These are phyloP conservation scores for Ustilago nuda DNA, from an alignment of 1,284 basidiomycete genomes.

Conservation along the genomic window DNA sequence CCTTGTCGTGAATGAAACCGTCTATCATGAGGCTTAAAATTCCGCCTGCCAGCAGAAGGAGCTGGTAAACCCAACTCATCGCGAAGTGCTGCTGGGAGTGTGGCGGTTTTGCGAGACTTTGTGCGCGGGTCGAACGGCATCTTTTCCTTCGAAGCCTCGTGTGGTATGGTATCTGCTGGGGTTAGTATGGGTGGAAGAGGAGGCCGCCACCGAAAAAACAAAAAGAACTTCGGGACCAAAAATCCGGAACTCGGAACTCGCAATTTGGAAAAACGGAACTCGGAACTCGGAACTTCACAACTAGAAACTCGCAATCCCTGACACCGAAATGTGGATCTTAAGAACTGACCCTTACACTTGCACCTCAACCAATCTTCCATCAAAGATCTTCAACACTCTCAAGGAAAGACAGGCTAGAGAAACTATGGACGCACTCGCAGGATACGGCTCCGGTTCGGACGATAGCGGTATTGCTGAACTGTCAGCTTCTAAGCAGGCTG, in stretches of 20 bases:
- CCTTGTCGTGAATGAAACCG: conserved; percentile 12
- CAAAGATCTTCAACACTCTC: neutral
- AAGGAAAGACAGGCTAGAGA: neutral
- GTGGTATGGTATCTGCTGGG: neutral
- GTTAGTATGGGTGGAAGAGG: neutral
- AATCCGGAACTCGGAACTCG: conserved; percentile 28
- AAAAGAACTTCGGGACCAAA: conserved; percentile 4
- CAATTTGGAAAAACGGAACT: conserved; percentile 1
- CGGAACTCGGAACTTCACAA: conserved; percentile 22
- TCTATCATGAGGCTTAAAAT: conserved; percentile 29
- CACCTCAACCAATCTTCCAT: neutral
- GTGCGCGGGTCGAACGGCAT: conserved; percentile 48
- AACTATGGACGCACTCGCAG: conserved; percentile 54
- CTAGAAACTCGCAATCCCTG: neutral
- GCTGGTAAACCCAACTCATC: conserved; percentile 63
- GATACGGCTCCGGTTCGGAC: conserved; percentile 57
- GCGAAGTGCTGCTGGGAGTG: conserved; percentile 59
- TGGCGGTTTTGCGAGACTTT: conserved; percentile 54
- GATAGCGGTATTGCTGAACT: conserved; percentile 35
- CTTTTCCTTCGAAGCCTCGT: neutral
- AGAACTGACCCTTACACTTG: neutral
- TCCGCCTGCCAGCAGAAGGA: conserved; percentile 16
- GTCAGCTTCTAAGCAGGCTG: neutral
- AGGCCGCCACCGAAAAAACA: conserved; percentile 3
- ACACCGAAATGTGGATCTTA: neutral